Evolutionary conservation across 805 yeast genomes (phyloP), one percentile per base, ranked within the genome.

Genomic region (Kuraishia cidri): DNA sequence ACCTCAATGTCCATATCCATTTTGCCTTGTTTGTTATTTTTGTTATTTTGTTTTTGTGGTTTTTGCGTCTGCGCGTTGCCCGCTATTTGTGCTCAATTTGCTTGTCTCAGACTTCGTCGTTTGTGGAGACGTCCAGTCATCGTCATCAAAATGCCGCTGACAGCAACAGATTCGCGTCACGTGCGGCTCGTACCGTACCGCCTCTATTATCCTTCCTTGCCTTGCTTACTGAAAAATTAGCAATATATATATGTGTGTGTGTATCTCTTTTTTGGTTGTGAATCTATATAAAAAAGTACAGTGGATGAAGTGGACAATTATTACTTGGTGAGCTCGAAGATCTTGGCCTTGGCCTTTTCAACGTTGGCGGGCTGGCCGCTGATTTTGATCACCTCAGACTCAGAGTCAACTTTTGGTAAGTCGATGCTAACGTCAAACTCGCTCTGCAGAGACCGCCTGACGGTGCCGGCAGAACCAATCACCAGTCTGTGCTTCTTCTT

Each of bases 401-500:
- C 57, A 33, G 63, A 68, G 37, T 64, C 69, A 25, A 67, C 58
- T 48, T 68, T 69, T 41, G 97, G 97, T 48, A 90, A 70, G 29
- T 62, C 64, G 35, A 90, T 55, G 18, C 55, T 50, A 31, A 84
- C 88, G 10, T 65, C 62, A 54, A 69, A 83, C 46, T 80, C 84
- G 11, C 70, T 62, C 60, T 86, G 90, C 41, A 86, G 55, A 8
- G 72, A 63, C 44, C 80, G 79, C 58, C 90, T 84, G 37, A 71
- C 69, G 9, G 74, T 48, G 28, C 97, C 97, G 37, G 76, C 75
- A 24, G 86, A 76, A 25, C 97, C 97, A 54, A 90, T 74, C 32
- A 90, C 49, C 7, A 75, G 66, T 45, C 85, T 72, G 46, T 84
- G 90, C 50, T 79, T 80, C 37, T 75, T 80, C 50, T 75, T 74